Evolutionary conservation across 805 yeast genomes (phyloP).

Genomic region (Starmerella vaccinii): DNA sequence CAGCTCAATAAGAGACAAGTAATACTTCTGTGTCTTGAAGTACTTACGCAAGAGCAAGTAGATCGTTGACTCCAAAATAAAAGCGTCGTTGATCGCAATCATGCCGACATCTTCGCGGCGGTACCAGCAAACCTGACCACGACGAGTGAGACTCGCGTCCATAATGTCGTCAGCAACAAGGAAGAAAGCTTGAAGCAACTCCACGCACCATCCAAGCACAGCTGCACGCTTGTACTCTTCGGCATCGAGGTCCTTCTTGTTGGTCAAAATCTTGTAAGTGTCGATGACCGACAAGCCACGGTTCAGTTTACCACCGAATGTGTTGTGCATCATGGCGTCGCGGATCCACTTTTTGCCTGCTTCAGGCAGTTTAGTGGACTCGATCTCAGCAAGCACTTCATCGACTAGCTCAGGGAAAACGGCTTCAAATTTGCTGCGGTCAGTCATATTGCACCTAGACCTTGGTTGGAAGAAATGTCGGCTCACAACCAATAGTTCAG

Average conservation of each 20-base stretch:
- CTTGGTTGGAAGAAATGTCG: background rate
- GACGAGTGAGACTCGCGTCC: constrained; percentile 92
- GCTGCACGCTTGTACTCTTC: constrained; percentile 79
- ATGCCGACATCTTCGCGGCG: constrained; percentile 65
- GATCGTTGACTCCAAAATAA: constrained; percentile 92
- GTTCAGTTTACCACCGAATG: constrained; percentile 94
- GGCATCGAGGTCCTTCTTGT: constrained; percentile 47
- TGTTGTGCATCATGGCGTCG: constrained; percentile 61
- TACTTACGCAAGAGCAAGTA: constrained; percentile 80
- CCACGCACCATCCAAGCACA: constrained; percentile 89
- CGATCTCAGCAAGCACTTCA: constrained; percentile 56
- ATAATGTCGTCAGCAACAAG: constrained; percentile 97
- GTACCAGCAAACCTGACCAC: constrained; percentile 99
- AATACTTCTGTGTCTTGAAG: constrained; percentile 71
- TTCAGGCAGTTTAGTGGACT: constrained; percentile 65
- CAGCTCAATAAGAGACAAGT: constrained; percentile 80
- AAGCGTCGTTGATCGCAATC: constrained; percentile 94
- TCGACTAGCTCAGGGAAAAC: constrained; percentile 69
- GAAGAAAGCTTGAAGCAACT: constrained; percentile 90
- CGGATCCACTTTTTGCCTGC: constrained; percentile 83
- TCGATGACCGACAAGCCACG: constrained; percentile 94
- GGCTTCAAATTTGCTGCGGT: constrained; percentile 30
- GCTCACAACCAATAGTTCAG: background rate
- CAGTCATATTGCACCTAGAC: background rate
- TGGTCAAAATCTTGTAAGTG: constrained; percentile 72